Conservation (phyloP, 179 eudicot species). For the Beta lomatogona region DNA sequence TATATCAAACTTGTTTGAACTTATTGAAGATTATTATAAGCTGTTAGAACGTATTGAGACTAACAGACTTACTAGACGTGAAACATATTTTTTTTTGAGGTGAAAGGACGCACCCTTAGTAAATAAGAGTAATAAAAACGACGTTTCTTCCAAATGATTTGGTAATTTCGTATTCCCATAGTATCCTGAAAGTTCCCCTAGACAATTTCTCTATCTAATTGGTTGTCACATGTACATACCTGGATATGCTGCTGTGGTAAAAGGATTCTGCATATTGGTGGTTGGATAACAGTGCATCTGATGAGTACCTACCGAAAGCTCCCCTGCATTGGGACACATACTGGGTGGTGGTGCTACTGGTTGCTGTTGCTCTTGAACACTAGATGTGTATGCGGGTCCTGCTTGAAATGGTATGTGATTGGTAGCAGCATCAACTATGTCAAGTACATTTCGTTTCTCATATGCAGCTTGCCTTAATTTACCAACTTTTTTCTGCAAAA, state of each 20-base stretch:
- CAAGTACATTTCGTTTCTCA: slow-evolving; percentile 21
- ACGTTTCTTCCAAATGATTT: too few relatives aligned
- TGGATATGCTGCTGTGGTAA: background rate
- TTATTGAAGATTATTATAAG: too few relatives aligned
- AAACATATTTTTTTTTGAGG: too few relatives aligned
- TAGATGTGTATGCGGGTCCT: background rate
- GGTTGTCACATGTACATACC: background rate
- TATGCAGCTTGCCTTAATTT: slow-evolving; percentile 27
- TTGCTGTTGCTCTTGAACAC: background rate
- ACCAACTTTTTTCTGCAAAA: slow-evolving; percentile 28
- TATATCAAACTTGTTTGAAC: too few relatives aligned
- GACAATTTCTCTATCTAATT: background rate
- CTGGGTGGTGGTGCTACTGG: background rate
- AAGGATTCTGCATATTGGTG: background rate
- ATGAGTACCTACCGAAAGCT: background rate
- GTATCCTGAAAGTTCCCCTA: background rate
- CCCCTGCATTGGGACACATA: background rate
- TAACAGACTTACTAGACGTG: too few relatives aligned
- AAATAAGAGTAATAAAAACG: too few relatives aligned
- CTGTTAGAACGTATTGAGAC: too few relatives aligned
- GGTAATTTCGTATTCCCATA: too few relatives aligned
- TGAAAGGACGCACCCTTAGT: too few relatives aligned
- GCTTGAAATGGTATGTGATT: slow-evolving; percentile 10
- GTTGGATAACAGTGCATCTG: background rate
- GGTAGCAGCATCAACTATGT: slow-evolving; percentile 1